Evolutionary conservation across 2,329 filamentous ascomycete species (phyloP), one percentile per base, ranked within the genome.

Genomic region (Epichloe sylvatica): DNA sequence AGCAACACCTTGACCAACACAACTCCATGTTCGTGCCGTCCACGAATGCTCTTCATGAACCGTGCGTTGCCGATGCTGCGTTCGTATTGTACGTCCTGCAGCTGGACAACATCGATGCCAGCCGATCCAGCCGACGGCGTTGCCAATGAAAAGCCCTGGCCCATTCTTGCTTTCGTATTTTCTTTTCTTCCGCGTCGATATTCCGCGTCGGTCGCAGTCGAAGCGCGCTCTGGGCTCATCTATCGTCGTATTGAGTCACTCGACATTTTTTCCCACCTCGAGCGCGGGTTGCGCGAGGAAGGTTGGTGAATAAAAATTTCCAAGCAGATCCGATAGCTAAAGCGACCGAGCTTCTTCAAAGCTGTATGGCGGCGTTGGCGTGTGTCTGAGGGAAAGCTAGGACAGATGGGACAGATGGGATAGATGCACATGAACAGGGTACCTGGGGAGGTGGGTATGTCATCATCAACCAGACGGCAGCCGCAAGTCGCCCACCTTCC

Each of bases 21-120:
- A 39, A 96, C 75, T 49, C 92, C 91, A 72, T 95, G 86, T 60
- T 85, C 84, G 64, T 94, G 87, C 46, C 89, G 79, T 23, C 91
- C 92, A 56, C 91, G 81, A 55, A 97, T 90, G 55, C 87, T 92
- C 68, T 97, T 96, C 83, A 98, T 92, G 61, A 98, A 96, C 37
- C 92, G 82, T 23, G 88, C 89, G 56, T 85, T 88, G 45, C 91
- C 91, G 61, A 98, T 80, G 36, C 88, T 88, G 67, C 85, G 89
- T 68, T 98, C 92, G 70, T 96, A 95, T 37, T 84, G 81, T 52
- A 97, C 72, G 63, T 97, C 92, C 41, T 86, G 79, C 40, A 98
- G 79, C 71, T 98, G 91, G 38, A 90, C 85, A 30, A 94, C 81
- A 66, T 98, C 91, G 65, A 98, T 95, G 59, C 89, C 88, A 51